These are phyloP conservation scores for Saprolegnia diclina DNA, from an alignment of 352 stramenopile genomes.

Conservation along the genomic window DNA sequence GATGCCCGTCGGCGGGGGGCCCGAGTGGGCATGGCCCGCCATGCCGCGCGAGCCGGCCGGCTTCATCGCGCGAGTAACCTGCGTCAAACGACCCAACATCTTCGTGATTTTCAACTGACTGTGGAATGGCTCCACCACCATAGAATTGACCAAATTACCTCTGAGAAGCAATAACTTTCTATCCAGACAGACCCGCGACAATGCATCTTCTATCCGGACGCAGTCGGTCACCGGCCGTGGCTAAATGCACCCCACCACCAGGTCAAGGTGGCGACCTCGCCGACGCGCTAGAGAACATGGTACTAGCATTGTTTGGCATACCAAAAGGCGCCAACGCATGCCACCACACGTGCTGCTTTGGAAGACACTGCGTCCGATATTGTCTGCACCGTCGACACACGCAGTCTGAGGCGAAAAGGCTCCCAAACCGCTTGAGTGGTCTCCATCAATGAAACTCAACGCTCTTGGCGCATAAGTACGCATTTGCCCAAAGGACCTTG, in stretches of 20 bases:
- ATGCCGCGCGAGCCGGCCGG: slow-evolving; percentile 43
- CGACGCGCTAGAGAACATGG: too few species aligned
- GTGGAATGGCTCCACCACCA: slow-evolving; percentile 25
- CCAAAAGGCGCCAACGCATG: too few species aligned
- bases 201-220: neutral
- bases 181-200: neutral
- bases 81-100: slow-evolving; percentile 26
- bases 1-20: slow-evolving; percentile 53
- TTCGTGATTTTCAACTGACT: slow-evolving; percentile 28
- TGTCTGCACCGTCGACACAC: too few species aligned
- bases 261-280: neutral
- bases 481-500: neutral
- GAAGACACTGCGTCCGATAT: too few species aligned
- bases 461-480: neutral
- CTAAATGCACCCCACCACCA: neutral
- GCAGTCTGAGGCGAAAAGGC: too few species aligned
- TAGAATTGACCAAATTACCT: neutral
- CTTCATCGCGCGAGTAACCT: slow-evolving; percentile 27
- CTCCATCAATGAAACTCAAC: too few species aligned
- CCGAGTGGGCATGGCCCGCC: slow-evolving; percentile 58
- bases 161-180: slow-evolving; percentile 6
- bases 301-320: too few species aligned
- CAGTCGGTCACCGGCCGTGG: too few species aligned
- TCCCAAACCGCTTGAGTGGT: too few species aligned
- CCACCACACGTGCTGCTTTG: too few species aligned